Base-by-base conservation (phyloP, 495 filamentous ascomycete species). In the Daldinia vernicosa region DNA sequence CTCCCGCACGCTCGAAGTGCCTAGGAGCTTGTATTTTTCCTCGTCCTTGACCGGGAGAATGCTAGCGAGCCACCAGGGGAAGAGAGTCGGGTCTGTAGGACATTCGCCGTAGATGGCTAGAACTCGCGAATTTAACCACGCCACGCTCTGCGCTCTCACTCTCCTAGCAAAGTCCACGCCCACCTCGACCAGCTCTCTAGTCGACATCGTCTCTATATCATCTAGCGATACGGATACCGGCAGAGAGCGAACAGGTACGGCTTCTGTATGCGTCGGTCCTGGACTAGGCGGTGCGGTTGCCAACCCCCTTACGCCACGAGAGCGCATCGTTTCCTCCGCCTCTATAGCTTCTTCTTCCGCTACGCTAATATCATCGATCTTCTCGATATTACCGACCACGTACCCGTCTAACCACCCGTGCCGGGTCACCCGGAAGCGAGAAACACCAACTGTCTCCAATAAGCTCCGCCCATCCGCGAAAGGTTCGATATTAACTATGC, bases 41-140 rank as follows among this genome's bases (percentile, higher is more conserved):
- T 89, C 84, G 17, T 93, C 92, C 40, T 84, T 84, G 33, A 94
- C 87, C 15, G 93, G 93, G 9, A 96, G 75, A 55, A 96, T 88
- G 70, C 86, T 91, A 15, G 92, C 93, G 67, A 98, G 91, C 94
- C 94, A 98, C 84, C 93, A 98, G 0, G 93, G 92, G 71, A 97
- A 95, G 12, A 87, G 74, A 0, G 89, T 88, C 2, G 92, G 88
- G 76, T 97, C 92, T 6, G 85, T 82, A 0, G 93, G 94, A 15
- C 88, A 89, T 39, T 89, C 85, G 7, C 93, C 93, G 74, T 94
- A 95, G n/a, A 89, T 89, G 12, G 86, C 75, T 51, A 93, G 78
- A 2, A 93, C 88, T 6, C 88, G 86, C 24, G 86, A 82, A 39
- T 90, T 87, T 4, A 97, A 83, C 93, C 93, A 97, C 0, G 86